A percentile compares a stretch with the other conserved stretches of the same genome.
phyloP scores from a whole-genome alignment of 1,284 basidiomycete species.

The Pterulicium gracile region DNA sequence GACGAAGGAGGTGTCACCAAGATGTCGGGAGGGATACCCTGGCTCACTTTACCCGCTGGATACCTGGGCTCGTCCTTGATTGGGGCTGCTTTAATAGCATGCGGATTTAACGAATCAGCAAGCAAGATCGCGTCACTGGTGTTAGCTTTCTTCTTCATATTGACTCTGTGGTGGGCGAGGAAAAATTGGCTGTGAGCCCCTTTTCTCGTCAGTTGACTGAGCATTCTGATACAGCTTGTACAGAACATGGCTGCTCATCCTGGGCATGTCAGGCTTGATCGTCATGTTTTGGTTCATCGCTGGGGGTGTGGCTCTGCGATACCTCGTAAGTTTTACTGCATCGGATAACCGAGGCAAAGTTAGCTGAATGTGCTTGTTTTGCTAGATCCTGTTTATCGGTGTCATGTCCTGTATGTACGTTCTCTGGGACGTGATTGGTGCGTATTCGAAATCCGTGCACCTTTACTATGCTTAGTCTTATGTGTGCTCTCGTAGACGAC shows the following conservation, averaged over 20 bases:
- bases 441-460: constrained; percentile 13
- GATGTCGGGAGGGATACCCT: constrained; percentile 88
- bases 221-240: constrained; percentile 1
- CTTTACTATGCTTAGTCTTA: constrained; percentile 3
- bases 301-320: constrained; percentile 60
- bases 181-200: constrained; percentile 56
- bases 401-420: constrained; percentile 89
- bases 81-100: constrained; percentile 82
- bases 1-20: constrained; percentile 89
- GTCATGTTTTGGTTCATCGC: constrained; percentile 80
- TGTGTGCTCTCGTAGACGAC: constrained; percentile 47
- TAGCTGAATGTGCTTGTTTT: constrained; percentile 10
- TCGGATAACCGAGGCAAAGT: constrained; percentile 5
- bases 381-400: constrained; percentile 85
- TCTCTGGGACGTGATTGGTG: constrained; percentile 80
- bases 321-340: constrained; percentile 37
- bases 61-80: constrained; percentile 91
- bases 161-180: constrained; percentile 89
- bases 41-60: constrained; percentile 81
- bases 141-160: constrained; percentile 79
- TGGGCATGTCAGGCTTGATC: constrained; percentile 68
- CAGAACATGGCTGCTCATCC: constrained; percentile 65
- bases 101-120: constrained; percentile 90
- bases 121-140: constrained; percentile 83
- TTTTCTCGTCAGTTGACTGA: neutral